Percentiles rank a stretch among this genome's conserved stretches.
Evolutionary conservation across 2,329 filamentous ascomycete species (phyloP).

Genomic region (Neophaeococcomyces mojaviensis): DNA sequence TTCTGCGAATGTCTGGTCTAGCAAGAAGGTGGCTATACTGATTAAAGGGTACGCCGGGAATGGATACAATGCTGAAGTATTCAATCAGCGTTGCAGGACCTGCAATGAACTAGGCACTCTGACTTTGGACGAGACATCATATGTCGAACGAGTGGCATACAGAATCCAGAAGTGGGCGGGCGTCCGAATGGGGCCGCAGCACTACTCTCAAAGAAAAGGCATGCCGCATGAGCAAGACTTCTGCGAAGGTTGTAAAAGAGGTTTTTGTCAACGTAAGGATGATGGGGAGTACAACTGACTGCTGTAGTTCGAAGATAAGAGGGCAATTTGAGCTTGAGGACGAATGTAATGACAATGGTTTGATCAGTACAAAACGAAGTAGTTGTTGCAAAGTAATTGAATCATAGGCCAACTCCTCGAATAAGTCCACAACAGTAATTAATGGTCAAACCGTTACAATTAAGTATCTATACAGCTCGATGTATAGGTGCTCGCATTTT

Average conservation of each 20-base stretch:
- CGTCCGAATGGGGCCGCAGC: conserved; percentile 7
- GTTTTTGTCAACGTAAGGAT: conserved; percentile 12
- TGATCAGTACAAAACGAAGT: too few species aligned
- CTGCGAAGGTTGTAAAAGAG: conserved; percentile 19
- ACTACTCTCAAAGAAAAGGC: conserved; percentile 7
- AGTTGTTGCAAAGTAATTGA: too few species aligned
- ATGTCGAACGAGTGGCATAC: conserved; percentile 38
- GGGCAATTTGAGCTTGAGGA: not conserved
- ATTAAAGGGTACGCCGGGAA: conserved; percentile 33
- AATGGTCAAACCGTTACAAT: too few species aligned
- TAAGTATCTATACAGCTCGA: too few species aligned
- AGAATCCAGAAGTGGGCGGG: conserved; percentile 35
- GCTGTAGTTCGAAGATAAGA: not conserved
- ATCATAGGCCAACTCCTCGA: too few species aligned
- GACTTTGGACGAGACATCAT: conserved; percentile 29
- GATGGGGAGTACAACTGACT: conserved; percentile 9
- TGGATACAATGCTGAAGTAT: conserved; percentile 40
- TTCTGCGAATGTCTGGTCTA: conserved; percentile 29
- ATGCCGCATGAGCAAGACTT: conserved; percentile 11
- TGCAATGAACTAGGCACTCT: conserved; percentile 32
- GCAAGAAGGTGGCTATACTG: conserved; percentile 36
- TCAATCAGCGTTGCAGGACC: conserved; percentile 34
- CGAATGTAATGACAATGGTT: not conserved
- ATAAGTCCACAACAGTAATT: too few species aligned
- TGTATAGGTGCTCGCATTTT: too few species aligned